These are phyloP conservation scores for Peniophora sp. DNA, from an alignment of 1,284 basidiomycete genomes.

Conservation along the genomic window DNA sequence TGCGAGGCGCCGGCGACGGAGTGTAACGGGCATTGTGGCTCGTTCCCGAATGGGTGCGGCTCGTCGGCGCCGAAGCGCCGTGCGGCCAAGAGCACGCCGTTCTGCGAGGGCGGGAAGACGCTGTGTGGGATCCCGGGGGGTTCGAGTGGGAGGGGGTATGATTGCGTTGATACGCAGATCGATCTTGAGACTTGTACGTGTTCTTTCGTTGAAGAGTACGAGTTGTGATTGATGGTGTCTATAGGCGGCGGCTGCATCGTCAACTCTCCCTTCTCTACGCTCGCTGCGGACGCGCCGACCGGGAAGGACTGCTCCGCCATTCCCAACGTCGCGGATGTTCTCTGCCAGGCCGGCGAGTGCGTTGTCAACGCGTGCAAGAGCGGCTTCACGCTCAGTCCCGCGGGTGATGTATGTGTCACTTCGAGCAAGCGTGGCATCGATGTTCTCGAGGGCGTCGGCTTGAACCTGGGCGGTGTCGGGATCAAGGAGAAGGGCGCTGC, in stretches of 20 bases:
- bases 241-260: constrained; percentile 4
- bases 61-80: not conserved
- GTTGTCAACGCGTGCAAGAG: not conserved
- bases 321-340: constrained; percentile 3
- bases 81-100: not conserved
- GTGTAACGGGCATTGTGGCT: constrained; percentile 6
- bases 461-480: not conserved
- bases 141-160: not conserved
- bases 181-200: constrained; percentile 6
- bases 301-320: constrained; percentile 6
- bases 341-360: constrained; percentile 2
- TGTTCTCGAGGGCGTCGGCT: not conserved
- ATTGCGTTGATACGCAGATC: constrained; percentile 3
- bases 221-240: not conserved
- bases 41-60: constrained; percentile 1
- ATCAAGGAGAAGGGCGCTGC: not conserved
- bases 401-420: constrained; percentile 1
- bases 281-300: not conserved
- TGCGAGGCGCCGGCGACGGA: constrained; percentile 1
- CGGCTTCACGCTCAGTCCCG: constrained; percentile 1
- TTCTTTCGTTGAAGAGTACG: not conserved
- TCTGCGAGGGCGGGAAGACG: constrained; percentile 1
- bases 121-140: constrained; percentile 4
- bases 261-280: constrained; percentile 2
- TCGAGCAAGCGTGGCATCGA: not conserved